A percentile compares a stretch with the other conserved stretches of the same genome.
phyloP scores from a whole-genome alignment of 495 filamentous ascomycete genomes.

The Geoglossum glabrum region DNA sequence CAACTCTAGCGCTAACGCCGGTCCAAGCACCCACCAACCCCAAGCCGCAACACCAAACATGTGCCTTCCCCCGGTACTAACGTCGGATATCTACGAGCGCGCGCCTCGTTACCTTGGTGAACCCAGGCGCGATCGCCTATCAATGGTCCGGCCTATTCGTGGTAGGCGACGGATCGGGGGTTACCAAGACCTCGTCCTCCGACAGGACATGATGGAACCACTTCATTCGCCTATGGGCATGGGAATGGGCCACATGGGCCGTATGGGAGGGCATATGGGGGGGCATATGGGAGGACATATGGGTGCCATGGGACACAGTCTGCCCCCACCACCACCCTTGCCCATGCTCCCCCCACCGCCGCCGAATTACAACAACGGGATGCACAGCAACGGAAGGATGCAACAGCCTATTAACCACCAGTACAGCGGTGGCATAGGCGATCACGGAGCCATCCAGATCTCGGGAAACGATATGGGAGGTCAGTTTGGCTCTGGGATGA shows the following conservation, averaged over 20 bases:
- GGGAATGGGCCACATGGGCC: background rate
- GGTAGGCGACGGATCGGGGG: background rate
- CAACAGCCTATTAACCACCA: background rate
- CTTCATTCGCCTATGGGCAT: background rate
- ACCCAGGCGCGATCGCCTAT: background rate
- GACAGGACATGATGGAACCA: background rate
- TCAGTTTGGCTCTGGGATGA: background rate
- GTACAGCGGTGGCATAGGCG: background rate
- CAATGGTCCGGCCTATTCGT: background rate
- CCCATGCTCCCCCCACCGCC: background rate
- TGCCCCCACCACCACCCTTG: background rate
- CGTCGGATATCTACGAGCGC: background rate
- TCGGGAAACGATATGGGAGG: background rate
- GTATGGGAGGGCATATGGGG: background rate
- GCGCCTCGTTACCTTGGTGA: background rate
- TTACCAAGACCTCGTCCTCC: background rate
- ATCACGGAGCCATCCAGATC: background rate
- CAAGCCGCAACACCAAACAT: background rate
- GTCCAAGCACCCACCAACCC: no score
- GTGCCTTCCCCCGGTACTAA: background rate
- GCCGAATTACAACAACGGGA: no score
- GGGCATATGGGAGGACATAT: background rate
- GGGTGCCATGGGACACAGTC: no score
- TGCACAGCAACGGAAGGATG: background rate
- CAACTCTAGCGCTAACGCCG: background rate